Base-by-base conservation (phyloP, 768 basidiomycete species). In the Hortiboletus flavorubellus region DNA sequence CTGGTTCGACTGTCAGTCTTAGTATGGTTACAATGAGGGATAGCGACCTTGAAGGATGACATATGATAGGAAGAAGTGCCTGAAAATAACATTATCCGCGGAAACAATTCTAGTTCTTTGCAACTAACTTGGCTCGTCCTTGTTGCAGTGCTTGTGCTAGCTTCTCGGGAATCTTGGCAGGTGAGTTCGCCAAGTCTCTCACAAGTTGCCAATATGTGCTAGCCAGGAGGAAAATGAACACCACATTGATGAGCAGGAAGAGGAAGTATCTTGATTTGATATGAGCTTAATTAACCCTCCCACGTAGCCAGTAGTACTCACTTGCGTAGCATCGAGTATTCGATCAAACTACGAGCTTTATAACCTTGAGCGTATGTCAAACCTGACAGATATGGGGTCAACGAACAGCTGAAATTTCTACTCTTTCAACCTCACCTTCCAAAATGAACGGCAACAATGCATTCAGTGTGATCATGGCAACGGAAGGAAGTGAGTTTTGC, bases 301-400 rank as follows among this genome's bases (percentile, higher is more conserved):
- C 4, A 38, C 1, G 39, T 53, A 23, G 23, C 21, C 18, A 9
- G 8, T 21, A 37, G 3, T 46, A 73, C 83, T 53, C 56, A 97
- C 93, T 98, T 98, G 63, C 87, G 90, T 69, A 99, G 71, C 43
- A 98, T 72, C 0, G 93, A 93, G 63, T 92, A 95, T 65, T 98
- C 96, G 35, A 98, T 83, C 86, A 91, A 89, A 66, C 93, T 96
- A 30, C 93, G 77, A 4, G 96, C 93, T 34, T 83, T 85, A 62
- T 86, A 89, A 4, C 95, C 97, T 69, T 98, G 92, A n/a, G 86
- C 73, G 66, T 96, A 95, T 0, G 92, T 93, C 39, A 98, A 74
- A 54, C 68, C 67, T 68, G 33, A 15, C 29, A 78, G 83, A 79
- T 41, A 29, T 8, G 7, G 16, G 16, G 49, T 60, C 21, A 51